Evolutionary conservation across 192 early-diverging fungal species (phyloP).

Genomic region (Pecoramyces ruminantium): DNA sequence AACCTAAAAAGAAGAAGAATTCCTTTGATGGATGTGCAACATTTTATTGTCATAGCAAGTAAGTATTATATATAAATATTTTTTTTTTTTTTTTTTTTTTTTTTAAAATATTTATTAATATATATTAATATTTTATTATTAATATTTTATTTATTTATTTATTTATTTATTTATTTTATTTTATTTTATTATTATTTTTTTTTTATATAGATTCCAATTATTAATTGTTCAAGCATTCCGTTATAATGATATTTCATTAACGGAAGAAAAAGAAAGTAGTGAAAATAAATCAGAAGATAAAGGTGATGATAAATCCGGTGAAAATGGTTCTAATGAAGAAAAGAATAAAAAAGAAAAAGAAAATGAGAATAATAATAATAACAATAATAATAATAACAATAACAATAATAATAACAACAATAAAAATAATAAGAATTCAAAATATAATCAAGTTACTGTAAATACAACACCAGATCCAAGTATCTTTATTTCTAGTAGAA

Average conservation of each 20-base stretch:
- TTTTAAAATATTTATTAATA: too few species aligned
- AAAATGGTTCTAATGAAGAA: background rate
- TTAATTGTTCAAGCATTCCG: background rate
- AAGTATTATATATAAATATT: background rate
- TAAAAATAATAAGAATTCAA: background rate
- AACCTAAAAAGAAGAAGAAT: slow-evolving; percentile 19
- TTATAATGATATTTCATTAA: background rate
- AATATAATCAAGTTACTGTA: background rate
- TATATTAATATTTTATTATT: too few species aligned
- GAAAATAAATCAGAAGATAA: background rate
- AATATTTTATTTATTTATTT: too few species aligned
- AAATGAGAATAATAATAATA: background rate
- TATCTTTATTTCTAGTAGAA: background rate
- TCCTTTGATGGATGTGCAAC: slow-evolving; percentile 26
- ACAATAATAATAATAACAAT: background rate
- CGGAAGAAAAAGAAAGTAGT: background rate
- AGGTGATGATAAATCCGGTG: background rate
- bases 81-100: too few species aligned
- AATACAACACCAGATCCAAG: background rate
- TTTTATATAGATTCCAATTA: background rate
- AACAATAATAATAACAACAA: background rate
- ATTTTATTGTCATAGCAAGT: slow-evolving; percentile 10
- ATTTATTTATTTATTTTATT: too few species aligned
- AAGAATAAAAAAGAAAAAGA: background rate
- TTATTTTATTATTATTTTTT: background rate